Evolutionary conservation across 345 rosid species (phyloP).

Genomic region (Arabidopsis thaliana): TAIR10.1 NC_003074.8:10184001-10184500

Average conservation of each 20-base stretch:
- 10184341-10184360: not conserved
- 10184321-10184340: not conserved
- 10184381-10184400: not conserved
- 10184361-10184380: not conserved
- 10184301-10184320: too few relatives aligned
- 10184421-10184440: not conserved
- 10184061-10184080: not conserved
- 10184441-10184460: not conserved
- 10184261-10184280: too few relatives aligned
- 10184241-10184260: not conserved
- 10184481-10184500: not conserved
- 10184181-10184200: not conserved
- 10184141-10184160: not conserved
- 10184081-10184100: not conserved
- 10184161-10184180: not conserved
- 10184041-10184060: too few relatives aligned
- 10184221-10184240: not conserved
- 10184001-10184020: not conserved
- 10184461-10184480: not conserved
- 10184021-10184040: not conserved
- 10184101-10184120: not conserved
- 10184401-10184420: not conserved
- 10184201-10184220: not conserved
- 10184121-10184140: slow-evolving; percentile 5
- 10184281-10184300: too few relatives aligned